Base-by-base conservation (phyloP, 768 basidiomycete species). In the Cystobasidium onofrii region DNA sequence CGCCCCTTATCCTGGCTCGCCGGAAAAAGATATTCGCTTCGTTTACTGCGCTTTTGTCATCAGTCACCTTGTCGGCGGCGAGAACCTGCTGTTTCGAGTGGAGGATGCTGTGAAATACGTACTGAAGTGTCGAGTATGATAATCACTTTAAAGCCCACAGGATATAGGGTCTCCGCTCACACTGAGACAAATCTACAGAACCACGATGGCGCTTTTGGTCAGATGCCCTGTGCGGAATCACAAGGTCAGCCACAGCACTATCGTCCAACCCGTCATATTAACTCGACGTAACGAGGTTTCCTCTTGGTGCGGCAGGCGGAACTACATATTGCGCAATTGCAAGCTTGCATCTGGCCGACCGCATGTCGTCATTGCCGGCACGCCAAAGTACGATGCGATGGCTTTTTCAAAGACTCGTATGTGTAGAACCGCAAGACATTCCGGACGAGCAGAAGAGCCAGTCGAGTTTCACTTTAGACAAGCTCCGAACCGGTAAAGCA, bases 291-390 rank as follows among this genome's bases (percentile, higher is more conserved):
- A 43, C 17, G 46, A n/a, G 17, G 10, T 27, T 43, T 46, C 65
- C 39, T 60, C 67, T n/a, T 27, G 17, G 54, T 6, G n/a, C 55
- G 17, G 15, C 76, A 92, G 93, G 94, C 23, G 95, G 95, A 7
- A 90, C 92, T 20, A 96, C 95, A 0, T 98, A 97, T 81, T 94
- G 90, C 76, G 89, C 90, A 0, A 80, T 96, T 31, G 92, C 93
- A 0, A 85, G 89, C 0, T 84, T 94, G 15, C 80, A 86, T 70
- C 84, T 91, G 64, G 83, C 84, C 64, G 81, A 83, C 70, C 81
- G 66, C 43, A 75, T 64, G 71, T 76, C 77, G 29, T 76, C n/a
- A 55, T 78, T 44, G 67, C 62, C 78, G 77, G 54, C 89, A 84
- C 83, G 54, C 78, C 82, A 10, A 80, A n/a, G 82, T 54, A 90